A percentile compares a stretch with the other conserved stretches of the same genome.
phyloP scores from a whole-genome alignment of 192 early-diverging fungal genomes.

The Rhizophagus clarus region DNA sequence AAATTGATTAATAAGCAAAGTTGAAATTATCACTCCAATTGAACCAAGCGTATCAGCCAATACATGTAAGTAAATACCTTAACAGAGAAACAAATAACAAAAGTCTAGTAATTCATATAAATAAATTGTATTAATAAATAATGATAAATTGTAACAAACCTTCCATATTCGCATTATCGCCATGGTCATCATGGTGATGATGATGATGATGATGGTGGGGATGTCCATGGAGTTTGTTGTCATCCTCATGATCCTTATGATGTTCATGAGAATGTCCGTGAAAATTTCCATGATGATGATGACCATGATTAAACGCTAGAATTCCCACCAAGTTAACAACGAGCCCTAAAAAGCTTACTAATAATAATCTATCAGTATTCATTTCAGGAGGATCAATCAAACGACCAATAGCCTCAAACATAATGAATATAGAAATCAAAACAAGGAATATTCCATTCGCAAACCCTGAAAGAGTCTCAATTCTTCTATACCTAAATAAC shows the following conservation, averaged over 20 bases:
- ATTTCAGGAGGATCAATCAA: constrained; percentile 84
- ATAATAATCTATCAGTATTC: constrained; percentile 80
- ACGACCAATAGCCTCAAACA: constrained; percentile 89
- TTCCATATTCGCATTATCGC: constrained; percentile 86
- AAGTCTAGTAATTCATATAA: constrained; percentile 18
- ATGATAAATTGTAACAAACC: constrained; percentile 41
- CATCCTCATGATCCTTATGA: constrained; percentile 44
- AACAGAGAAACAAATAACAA: neutral
- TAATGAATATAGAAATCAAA: constrained; percentile 85
- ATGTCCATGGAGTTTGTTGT: constrained; percentile 33
- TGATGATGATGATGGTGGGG: constrained; percentile 46
- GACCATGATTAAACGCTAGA: constrained; percentile 88
- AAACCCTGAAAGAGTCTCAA: constrained; percentile 92
- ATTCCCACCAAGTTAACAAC: constrained; percentile 93
- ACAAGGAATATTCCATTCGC: constrained; percentile 91
- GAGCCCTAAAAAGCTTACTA: constrained; percentile 88
- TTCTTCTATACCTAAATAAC: constrained; percentile 74
- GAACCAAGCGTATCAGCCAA: constrained; percentile 94
- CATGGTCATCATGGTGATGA: constrained; percentile 48
- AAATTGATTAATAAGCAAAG: constrained; percentile 83
- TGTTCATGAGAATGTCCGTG: constrained; percentile 67
- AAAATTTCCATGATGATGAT: constrained; percentile 58
- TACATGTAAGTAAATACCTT: constrained; percentile 90
- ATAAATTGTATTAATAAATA: neutral
- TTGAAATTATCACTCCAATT: constrained; percentile 95